Base-by-base conservation (phyloP, 768 basidiomycete genomes). In the Lactarius sanguifluus region DNA sequence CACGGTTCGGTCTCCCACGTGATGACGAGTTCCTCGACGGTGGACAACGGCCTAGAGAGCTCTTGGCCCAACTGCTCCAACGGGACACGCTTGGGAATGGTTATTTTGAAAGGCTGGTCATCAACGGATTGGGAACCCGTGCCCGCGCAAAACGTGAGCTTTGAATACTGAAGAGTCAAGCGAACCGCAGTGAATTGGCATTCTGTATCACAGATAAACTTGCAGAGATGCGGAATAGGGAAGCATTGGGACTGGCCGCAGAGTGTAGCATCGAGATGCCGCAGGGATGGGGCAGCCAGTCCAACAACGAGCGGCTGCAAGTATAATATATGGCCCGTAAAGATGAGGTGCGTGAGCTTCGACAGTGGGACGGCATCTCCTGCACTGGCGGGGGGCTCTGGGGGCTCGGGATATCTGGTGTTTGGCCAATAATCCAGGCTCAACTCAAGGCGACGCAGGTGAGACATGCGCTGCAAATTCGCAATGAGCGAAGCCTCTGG, bases 261-360 rank as follows among this genome's bases (percentile, higher is more conserved):
- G 23, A 50, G 5, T 0, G 0, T 1, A 13, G 47, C 5, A 9
- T 41, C 3, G 30, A 61, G 6, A 40, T 32, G 32, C 13, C 47
- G 54, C 7, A 65, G 34, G 15, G 52, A 61, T 30, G 64, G 59
- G 23, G 59, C 64, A 18, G 34, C 20, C 32, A 65, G 30, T 23
- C 59, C 55, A 13, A 45, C 34, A 28, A 57, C 0, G 5, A 66
- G 43, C 13, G 3, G 10, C 2, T 66, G 20, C 43, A 66, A 40
- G 16, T 16, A 23, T 40, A 3, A 3, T 9, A 5, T 7, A 6
- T 15, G 12, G 13, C 50, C 50, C 12, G 1, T 12, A 28, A 25
- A 52, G 50, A 52, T 7, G 50, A 52, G 5, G 3, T 52, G 13
- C 25, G 13, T 52, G 12, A 52, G 50, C 23, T 52, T 2, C 13